These are phyloP conservation scores for Nadsonia starkeyi-henricii DNA, from an alignment of 1,139 yeast species.

Conservation along the genomic window DNA sequence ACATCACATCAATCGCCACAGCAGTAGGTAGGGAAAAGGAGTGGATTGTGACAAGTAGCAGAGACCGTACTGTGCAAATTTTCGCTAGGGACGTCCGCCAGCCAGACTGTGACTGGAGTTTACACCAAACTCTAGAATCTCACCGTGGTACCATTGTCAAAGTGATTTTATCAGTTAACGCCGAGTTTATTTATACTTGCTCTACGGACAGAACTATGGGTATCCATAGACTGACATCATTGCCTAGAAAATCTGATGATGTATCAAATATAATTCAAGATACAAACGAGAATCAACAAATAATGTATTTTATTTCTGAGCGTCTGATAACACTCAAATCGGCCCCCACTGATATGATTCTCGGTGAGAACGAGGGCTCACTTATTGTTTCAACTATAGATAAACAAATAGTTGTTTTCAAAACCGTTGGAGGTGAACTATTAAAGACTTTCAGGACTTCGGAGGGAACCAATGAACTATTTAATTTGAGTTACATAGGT, in stretches of 20 bases:
- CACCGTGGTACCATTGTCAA: conserved; percentile 43
- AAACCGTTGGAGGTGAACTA: conserved; percentile 26
- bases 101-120: conserved; percentile 28
- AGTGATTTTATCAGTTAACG: conserved; percentile 20
- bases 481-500: conserved; percentile 16
- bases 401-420: conserved; percentile 31
- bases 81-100: conserved; percentile 20
- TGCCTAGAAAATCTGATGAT: background rate
- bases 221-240: conserved; percentile 29
- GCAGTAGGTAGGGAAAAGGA: conserved; percentile 14
- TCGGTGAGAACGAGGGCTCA: conserved; percentile 21
- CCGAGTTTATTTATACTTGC: conserved; percentile 33
- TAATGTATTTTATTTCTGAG: conserved; percentile 23
- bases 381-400: conserved; percentile 38
- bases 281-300: conserved; percentile 2
- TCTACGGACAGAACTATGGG: conserved; percentile 48
- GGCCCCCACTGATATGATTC: conserved; percentile 30
- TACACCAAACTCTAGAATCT: conserved; percentile 41
- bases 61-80: conserved; percentile 52
- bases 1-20: conserved; percentile 9
- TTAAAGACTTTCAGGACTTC: conserved; percentile 29
- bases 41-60: conserved; percentile 26
- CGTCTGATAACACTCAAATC: conserved; percentile 37
- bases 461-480: conserved; percentile 16
- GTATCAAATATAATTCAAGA: background rate